Evolutionary conservation across 305 asterid species (phyloP).

Genomic region (Solanum aculeatissimum): DNA sequence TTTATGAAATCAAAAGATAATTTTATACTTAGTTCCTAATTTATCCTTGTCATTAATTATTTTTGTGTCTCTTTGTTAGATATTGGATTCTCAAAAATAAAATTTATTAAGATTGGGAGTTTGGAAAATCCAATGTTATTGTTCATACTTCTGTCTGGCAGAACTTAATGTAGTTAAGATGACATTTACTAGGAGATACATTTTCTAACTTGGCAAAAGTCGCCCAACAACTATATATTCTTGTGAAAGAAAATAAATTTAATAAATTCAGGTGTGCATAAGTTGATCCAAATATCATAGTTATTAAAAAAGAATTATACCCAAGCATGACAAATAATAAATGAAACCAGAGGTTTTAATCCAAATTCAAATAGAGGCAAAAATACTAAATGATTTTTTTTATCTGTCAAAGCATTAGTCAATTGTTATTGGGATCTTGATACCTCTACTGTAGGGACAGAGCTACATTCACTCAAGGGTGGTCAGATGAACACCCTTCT

Average conservation of each 20-base stretch:
- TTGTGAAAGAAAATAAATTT: background rate
- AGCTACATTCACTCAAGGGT: no score
- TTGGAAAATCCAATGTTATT: background rate
- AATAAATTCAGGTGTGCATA: background rate
- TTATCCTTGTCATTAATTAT: no score
- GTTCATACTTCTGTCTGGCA: background rate
- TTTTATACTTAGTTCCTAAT: no score
- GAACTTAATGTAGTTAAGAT: background rate
- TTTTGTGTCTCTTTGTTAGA: background rate
- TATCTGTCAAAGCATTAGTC: no score
- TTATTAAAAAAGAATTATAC: background rate
- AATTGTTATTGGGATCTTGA: background rate
- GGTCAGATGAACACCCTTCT: no score
- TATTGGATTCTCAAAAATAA: background rate
- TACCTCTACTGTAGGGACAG: no score
- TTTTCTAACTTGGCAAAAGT: background rate
- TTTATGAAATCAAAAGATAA: no score
- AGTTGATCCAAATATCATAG: background rate
- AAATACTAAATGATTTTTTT: background rate
- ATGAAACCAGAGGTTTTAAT: background rate
- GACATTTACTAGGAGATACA: background rate
- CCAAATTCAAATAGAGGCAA: background rate
- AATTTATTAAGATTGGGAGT: background rate
- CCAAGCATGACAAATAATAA: background rate
- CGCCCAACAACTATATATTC: background rate